Conservation (phyloP, 2,329 filamentous ascomycete genomes). For the Fusarium nurragi region DNA sequence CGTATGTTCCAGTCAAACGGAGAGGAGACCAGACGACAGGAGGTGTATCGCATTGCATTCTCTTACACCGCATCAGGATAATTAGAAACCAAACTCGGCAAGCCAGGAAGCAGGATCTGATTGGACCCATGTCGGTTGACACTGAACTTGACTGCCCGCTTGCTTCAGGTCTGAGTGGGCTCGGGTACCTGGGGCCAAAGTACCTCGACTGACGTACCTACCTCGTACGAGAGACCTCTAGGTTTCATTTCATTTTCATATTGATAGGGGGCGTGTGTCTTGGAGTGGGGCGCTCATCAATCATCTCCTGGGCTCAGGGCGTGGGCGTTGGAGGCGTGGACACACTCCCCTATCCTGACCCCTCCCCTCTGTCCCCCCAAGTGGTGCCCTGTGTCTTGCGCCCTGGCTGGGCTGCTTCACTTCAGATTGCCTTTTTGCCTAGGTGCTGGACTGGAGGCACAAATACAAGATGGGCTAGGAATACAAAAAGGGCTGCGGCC, state of each 20-base stretch:
- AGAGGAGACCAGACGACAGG: slow-evolving; percentile 8
- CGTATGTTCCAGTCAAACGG: slow-evolving; percentile 9
- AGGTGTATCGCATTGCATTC: slow-evolving; percentile 15
- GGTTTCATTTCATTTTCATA: slow-evolving; percentile 33
- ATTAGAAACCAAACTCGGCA: slow-evolving; percentile 8
- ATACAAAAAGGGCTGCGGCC: slow-evolving; percentile 47
- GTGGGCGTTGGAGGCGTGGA: slow-evolving; percentile 24
- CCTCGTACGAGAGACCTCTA: slow-evolving; percentile 39
- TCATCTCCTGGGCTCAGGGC: not conserved
- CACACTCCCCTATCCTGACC: slow-evolving; percentile 12
- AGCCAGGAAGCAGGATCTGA: not conserved
- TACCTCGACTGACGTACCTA: slow-evolving; percentile 45
- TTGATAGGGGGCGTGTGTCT: slow-evolving; percentile 25
- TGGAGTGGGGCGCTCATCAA: not conserved
- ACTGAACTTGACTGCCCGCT: slow-evolving; percentile 7
- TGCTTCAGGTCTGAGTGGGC: slow-evolving; percentile 33
- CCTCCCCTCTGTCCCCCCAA: slow-evolving; percentile 34
- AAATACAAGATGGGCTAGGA: slow-evolving; percentile 44
- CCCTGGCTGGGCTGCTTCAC: slow-evolving; percentile 46
- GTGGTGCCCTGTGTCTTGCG: slow-evolving; percentile 43
- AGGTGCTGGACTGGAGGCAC: slow-evolving; percentile 40
- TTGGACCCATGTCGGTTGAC: not conserved
- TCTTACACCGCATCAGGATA: slow-evolving; percentile 34
- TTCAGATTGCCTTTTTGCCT: slow-evolving; percentile 48
- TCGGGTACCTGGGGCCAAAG: slow-evolving; percentile 36